Evolutionary conservation across 345 rosid genomes (phyloP), one percentile per base, ranked within the genome.

Genomic region (Gynandropsis gynandra): DNA sequence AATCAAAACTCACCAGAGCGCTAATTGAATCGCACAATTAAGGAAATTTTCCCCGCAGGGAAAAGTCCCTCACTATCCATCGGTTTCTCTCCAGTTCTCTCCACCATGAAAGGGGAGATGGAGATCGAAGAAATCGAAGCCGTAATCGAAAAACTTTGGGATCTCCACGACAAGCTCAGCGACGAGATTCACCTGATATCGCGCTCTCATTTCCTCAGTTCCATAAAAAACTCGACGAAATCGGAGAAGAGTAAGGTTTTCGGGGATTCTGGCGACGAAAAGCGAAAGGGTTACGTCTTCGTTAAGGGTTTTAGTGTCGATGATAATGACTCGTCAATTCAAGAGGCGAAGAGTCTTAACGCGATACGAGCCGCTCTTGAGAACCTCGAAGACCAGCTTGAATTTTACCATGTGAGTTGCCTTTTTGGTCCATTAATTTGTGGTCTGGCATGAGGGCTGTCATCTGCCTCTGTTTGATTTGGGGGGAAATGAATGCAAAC

Each of bases 301-400:
- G 79, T 80, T 29, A 87, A 92, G 77, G 96, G 85, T 24, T 68
- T 79, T 31, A 67, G 79, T 9, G 64, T 73, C 31, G 75, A 78
- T 16, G 78, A 75, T 8, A 54, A 56, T 58, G 95, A 81, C 46
- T 71, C 80, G 10, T 72, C 84, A 12, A 69, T 87, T 67, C 80
- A 68, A 16, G 96, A 92, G 79, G 95, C 89, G 15, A 92, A 87
- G 74, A 87, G 96, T 63, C 77, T 92, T 14, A 82, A 85, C 53
- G 79, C 81, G 17, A 92, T 92, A 31, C 73, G 98, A 21, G 75
- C 89, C 31, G 90, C 98, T 56, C 85, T 87, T 52, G 98, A 92
- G 81, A 81, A 85, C 69, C 93, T 87, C 31, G 96, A 87, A 67
- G 96, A 92, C 76, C 98, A 92, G 77, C 80, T 92, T 47, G 98